phyloP scores from a whole-genome alignment of 2,329 filamentous ascomycete species.

The Colletotrichum noveboracense region DNA sequence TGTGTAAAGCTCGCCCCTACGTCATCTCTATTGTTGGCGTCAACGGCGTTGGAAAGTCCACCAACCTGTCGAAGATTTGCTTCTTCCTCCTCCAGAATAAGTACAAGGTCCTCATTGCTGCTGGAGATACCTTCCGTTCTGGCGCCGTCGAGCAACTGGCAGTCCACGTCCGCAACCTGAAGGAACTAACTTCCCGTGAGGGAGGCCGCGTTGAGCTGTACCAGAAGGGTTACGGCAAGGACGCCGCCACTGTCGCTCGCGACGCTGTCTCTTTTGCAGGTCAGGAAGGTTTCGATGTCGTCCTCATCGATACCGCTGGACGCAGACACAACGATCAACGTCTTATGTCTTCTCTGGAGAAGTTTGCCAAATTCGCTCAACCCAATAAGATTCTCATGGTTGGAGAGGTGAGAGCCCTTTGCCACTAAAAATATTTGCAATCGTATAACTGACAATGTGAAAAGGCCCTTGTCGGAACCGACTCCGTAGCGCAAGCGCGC shows the following conservation, averaged over 20 bases:
- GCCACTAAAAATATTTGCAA: not conserved
- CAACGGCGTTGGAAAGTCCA: conserved; percentile 98
- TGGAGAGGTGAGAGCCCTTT: conserved; percentile 48
- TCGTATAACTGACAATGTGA: not conserved
- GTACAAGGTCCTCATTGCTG: conserved; percentile 91
- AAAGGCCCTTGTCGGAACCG: conserved; percentile 88
- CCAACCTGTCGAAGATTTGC: conserved; percentile 96
- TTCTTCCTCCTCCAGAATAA: conserved; percentile 98
- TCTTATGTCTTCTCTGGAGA: conserved; percentile 95
- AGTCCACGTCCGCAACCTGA: conserved; percentile 92
- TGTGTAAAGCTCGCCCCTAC: conserved; percentile 77
- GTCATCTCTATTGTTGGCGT: conserved; percentile 98
- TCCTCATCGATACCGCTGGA: conserved; percentile 95
- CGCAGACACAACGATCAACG: conserved; percentile 94
- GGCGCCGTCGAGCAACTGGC: conserved; percentile 96
- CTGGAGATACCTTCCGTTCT: conserved; percentile 95
- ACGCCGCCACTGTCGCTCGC: conserved; percentile 92
- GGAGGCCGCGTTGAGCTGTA: conserved; percentile 88
- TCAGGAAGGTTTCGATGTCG: conserved; percentile 83
- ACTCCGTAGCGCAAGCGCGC: conserved; percentile 91
- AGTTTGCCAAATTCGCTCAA: conserved; percentile 94
- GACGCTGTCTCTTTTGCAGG: conserved; percentile 87
- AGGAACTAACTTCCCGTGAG: conserved; percentile 85
- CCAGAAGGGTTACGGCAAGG: conserved; percentile 97
- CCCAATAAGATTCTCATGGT: conserved; percentile 99